Percentiles rank a stretch among this genome's conserved stretches.
Evolutionary conservation across 2,329 filamentous ascomycete species (phyloP).

Genomic region (Didymosphaeria variabile): DNA sequence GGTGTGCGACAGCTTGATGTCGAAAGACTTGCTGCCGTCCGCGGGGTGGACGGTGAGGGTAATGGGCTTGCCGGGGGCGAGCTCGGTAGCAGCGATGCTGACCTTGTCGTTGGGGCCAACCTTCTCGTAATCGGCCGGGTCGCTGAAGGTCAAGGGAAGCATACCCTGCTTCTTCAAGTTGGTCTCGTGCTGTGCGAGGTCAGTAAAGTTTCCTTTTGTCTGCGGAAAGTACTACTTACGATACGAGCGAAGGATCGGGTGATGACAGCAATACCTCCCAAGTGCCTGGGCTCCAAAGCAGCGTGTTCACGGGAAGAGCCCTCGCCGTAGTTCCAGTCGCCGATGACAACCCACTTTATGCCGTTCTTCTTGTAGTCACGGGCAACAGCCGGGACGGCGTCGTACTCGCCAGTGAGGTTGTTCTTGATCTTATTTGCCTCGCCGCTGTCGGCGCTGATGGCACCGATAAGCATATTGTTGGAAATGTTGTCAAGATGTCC

Average conservation of each 20-base stretch:
- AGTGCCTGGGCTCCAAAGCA: slow-evolving; percentile 95
- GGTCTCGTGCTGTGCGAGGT: slow-evolving; percentile 78
- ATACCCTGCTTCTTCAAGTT: slow-evolving; percentile 99
- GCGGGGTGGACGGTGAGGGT: slow-evolving; percentile 92
- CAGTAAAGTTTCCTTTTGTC: slow-evolving; percentile 9
- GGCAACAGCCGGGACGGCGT: slow-evolving; percentile 89
- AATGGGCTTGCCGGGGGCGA: slow-evolving; percentile 91
- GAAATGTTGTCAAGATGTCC: slow-evolving; percentile 99
- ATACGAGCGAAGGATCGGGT: slow-evolving; percentile 97
- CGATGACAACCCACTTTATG: slow-evolving; percentile 95
- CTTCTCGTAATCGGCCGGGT: slow-evolving; percentile 98
- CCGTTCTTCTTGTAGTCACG: slow-evolving; percentile 99
- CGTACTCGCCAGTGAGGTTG: slow-evolving; percentile 81
- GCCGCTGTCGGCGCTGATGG: slow-evolving; percentile 93
- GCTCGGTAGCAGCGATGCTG: slow-evolving; percentile 86
- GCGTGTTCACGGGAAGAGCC: slow-evolving; percentile 98
- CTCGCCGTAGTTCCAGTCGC: slow-evolving; percentile 99
- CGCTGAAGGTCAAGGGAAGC: slow-evolving; percentile 94
- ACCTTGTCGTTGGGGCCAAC: slow-evolving; percentile 93
- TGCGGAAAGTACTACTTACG: slow-evolving; percentile 50
- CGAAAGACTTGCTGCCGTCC: slow-evolving; percentile 77
- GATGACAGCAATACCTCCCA: slow-evolving; percentile 97
- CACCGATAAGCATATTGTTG: slow-evolving; percentile 99
- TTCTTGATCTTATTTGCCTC: slow-evolving; percentile 99
- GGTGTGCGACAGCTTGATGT: slow-evolving; percentile 88